Conservation (phyloP, 345 rosid species). For the Eucalyptus grandis region DNA sequence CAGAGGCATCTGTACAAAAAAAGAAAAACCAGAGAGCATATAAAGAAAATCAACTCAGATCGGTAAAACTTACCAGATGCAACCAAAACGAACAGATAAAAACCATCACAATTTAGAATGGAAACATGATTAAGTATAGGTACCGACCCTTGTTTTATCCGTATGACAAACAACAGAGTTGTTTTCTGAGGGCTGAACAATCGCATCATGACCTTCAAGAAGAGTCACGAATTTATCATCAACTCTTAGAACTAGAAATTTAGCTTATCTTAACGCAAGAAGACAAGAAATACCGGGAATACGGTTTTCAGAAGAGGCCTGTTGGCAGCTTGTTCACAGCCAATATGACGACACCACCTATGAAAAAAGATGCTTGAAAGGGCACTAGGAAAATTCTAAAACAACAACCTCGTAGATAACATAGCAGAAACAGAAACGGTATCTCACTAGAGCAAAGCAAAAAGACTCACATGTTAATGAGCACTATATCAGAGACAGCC, state of each 20-base stretch:
- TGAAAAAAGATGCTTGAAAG: not conserved
- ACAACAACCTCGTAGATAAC: not conserved
- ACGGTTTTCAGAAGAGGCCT: constrained; percentile 93
- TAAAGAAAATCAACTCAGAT: not conserved
- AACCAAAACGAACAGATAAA: not conserved
- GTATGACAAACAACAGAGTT: constrained; percentile 83
- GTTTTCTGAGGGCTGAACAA: constrained; percentile 96
- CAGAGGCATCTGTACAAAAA: constrained; percentile 59
- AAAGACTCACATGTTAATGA: constrained; percentile 82
- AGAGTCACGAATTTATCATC: not conserved
- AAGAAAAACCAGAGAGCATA: not conserved
- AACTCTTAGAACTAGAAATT: not conserved
- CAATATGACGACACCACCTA: constrained; percentile 37
- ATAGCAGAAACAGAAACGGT: not conserved
- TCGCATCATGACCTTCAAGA: constrained; percentile 87
- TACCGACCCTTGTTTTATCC: constrained; percentile 80
- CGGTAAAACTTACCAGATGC: not conserved
- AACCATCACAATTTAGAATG: not conserved
- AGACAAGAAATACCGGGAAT: constrained; percentile 56
- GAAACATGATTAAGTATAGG: not conserved
- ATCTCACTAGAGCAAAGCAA: not conserved
- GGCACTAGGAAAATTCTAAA: not conserved
- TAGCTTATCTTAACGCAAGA: not conserved
- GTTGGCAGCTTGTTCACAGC: constrained; percentile 98
- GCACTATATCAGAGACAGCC: constrained; percentile 93